These are phyloP conservation scores for Austroboletus eburneus DNA, from an alignment of 768 basidiomycete genomes.

Conservation along the genomic window DNA sequence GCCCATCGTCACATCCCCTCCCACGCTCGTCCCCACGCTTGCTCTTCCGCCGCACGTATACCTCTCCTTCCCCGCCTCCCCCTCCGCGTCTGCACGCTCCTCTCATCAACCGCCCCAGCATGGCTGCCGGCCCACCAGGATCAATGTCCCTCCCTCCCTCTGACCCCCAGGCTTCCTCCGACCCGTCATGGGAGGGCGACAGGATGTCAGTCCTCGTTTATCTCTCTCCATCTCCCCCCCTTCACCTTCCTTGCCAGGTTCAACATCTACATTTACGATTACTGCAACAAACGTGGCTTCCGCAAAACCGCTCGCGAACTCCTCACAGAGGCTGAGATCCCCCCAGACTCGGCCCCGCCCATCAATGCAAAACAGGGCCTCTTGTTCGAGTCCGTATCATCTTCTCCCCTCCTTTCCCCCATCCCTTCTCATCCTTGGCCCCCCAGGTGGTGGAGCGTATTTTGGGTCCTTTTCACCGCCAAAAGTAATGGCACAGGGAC, in stretches of 20 bases:
- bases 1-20: too few relatives aligned
- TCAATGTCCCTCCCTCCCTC: constrained; percentile 18
- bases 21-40: too few relatives aligned
- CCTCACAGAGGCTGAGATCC: constrained; percentile 60
- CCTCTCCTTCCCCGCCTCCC: not conserved
- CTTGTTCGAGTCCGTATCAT: constrained; percentile 64
- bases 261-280: constrained; percentile 87
- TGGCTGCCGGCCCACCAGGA: constrained; percentile 20
- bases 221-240: constrained; percentile 2
- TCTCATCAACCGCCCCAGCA: too few relatives aligned
- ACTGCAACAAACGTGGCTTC: constrained; percentile 77
- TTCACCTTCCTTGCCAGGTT: constrained; percentile 49
- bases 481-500: constrained; percentile 63
- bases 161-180: constrained; percentile 19
- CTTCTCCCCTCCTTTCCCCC: not conserved
- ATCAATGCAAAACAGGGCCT: constrained; percentile 82
- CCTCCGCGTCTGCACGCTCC: not conserved
- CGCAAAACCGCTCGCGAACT: constrained; percentile 68
- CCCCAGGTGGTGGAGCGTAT: constrained; percentile 83
- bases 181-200: constrained; percentile 78
- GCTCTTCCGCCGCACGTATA: too few relatives aligned
- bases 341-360: constrained; percentile 60
- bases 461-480: constrained; percentile 81
- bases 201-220: constrained; percentile 55
- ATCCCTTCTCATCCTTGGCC: constrained; percentile 1